Evolutionary conservation across 225 moss, liverwort and hornwort species (phyloP).

Genomic region (Ulota crispa): DNA sequence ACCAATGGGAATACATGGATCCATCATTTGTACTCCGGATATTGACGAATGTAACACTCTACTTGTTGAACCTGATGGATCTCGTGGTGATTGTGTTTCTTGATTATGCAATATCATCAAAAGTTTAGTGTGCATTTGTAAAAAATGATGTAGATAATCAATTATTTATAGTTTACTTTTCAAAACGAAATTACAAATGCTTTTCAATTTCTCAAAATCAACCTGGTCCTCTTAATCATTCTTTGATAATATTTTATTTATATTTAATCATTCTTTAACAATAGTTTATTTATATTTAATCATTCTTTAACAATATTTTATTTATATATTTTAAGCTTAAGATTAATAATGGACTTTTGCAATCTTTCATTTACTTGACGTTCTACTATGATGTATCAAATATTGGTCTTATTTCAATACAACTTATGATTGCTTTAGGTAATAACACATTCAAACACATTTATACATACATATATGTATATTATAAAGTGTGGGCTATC

Average conservation of each 20-base stretch:
- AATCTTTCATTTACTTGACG: background rate
- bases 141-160: background rate
- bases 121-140: background rate
- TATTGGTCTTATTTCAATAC: accelerated
- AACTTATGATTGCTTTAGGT: accelerated
- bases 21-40: background rate
- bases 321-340: background rate
- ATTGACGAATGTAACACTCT: conserved; percentile 17
- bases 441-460: no score
- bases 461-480: no score
- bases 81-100: conserved; percentile 26
- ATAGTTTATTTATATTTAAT: no score
- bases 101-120: background rate
- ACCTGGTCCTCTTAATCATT: background rate
- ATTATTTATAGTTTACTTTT: no score
- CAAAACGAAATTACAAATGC: accelerated
- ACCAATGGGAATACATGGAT: background rate
- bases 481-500: no score
- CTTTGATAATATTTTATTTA: no score
- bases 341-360: background rate
- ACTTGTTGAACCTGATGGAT: conserved; percentile 13
- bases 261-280: no score
- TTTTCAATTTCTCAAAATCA: background rate
- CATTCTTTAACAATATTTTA: no score
- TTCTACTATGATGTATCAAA: background rate